phyloP scores from a whole-genome alignment of 2,329 filamentous ascomycete species.

The Aspergillus thermomutatus region DNA sequence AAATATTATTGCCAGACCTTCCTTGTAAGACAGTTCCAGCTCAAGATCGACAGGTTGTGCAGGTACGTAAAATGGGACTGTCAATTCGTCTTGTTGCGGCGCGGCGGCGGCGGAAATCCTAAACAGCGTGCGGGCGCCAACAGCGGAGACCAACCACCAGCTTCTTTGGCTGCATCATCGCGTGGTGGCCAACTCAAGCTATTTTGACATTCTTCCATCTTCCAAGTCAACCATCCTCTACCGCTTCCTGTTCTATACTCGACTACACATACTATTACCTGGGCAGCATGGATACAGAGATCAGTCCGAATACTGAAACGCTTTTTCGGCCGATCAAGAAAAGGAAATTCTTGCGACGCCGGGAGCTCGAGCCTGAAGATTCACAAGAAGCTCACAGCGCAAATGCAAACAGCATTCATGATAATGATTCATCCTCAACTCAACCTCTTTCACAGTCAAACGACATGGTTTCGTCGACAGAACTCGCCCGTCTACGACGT shows the following conservation, averaged over 20 bases:
- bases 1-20: not conserved
- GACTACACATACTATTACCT: not conserved
- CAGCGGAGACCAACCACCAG: not conserved
- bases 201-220: not conserved
- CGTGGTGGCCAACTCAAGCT: not conserved
- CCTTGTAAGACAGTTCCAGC: not conserved
- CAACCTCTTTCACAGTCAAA: slow-evolving; percentile 12
- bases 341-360: slow-evolving; percentile 50
- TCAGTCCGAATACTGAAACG: slow-evolving; percentile 23
- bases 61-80: not conserved
- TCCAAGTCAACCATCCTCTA: not conserved
- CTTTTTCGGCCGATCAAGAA: slow-evolving; percentile 50
- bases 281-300: slow-evolving; percentile 28
- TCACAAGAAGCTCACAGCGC: slow-evolving; percentile 6
- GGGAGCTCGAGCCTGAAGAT: slow-evolving; percentile 25
- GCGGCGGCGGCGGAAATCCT: slow-evolving; percentile 3
- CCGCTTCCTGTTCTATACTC: not conserved
- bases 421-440: slow-evolving; percentile 8
- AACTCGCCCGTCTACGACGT: slow-evolving; percentile 39
- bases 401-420: slow-evolving; percentile 8
- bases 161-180: not conserved
- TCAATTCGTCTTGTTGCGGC: not conserved
- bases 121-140: not conserved
- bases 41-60: not conserved
- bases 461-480: slow-evolving; percentile 21